These are phyloP conservation scores for Calcarisporium arbuscula DNA, from an alignment of 2,329 filamentous ascomycete species.

Conservation along the genomic window DNA sequence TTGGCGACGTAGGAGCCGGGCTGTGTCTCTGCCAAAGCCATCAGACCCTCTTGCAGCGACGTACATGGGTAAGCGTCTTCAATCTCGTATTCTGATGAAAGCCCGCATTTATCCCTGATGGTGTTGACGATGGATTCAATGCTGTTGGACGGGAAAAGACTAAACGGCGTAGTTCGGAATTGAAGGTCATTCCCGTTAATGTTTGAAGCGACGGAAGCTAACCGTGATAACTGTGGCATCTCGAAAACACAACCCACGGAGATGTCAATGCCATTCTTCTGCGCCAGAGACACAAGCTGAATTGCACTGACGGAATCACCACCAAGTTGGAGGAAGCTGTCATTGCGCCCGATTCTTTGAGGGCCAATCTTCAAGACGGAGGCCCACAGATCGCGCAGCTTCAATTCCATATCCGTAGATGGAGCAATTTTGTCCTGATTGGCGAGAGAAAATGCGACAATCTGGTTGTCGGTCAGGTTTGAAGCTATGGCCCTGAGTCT, in stretches of 20 bases:
- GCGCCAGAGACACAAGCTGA: slow-evolving; percentile 32
- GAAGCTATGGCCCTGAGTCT: slow-evolving; percentile 2
- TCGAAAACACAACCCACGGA: no score
- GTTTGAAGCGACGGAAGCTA: no score
- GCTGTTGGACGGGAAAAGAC: no score
- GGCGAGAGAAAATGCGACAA: slow-evolving; percentile 2
- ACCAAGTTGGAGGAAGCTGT: slow-evolving; percentile 17
- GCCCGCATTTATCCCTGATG: no score
- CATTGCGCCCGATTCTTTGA: slow-evolving; percentile 17
- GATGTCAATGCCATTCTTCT: slow-evolving; percentile 15
- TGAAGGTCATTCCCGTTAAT: no score
- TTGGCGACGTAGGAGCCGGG: slow-evolving; percentile 27
- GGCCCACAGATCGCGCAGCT: slow-evolving; percentile 20
- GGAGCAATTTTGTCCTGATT: slow-evolving; percentile 11
- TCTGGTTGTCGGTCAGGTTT: slow-evolving; percentile 5
- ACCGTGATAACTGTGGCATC: no score
- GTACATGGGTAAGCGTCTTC: slow-evolving; percentile 16
- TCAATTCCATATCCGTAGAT: slow-evolving; percentile 10
- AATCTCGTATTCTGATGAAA: slow-evolving; percentile 4
- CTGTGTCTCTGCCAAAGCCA: slow-evolving; percentile 22
- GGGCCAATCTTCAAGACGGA: slow-evolving; percentile 21
- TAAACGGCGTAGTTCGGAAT: no score
- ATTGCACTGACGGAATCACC: slow-evolving; percentile 40
- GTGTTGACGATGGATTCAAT: no score
- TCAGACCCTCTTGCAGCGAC: slow-evolving; percentile 14